Percentiles rank a stretch among this genome's conserved stretches.
These are phyloP conservation scores for Annulohypoxylon moriforme DNA, from an alignment of 495 filamentous ascomycete species.

Conservation along the genomic window DNA sequence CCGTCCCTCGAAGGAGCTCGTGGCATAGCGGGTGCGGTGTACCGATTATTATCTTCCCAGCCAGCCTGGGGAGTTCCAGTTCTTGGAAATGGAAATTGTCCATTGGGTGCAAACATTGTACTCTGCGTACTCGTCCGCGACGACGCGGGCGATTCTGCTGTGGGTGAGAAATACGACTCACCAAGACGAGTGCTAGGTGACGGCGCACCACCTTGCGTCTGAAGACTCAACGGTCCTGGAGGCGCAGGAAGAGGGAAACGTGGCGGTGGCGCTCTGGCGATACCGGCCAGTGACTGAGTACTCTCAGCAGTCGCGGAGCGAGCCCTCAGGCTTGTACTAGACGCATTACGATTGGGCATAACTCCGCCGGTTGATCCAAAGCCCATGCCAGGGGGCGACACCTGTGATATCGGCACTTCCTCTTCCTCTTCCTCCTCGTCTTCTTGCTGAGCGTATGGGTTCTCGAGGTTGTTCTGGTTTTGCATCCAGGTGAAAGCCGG, in stretches of 20 bases:
- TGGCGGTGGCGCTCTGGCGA: slow-evolving; percentile 68
- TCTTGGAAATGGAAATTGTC: slow-evolving; percentile 79
- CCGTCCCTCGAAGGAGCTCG: slow-evolving; percentile 84
- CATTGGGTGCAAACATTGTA: slow-evolving; percentile 69
- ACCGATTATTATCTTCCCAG: slow-evolving; percentile 73
- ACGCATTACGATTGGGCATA: slow-evolving; percentile 77
- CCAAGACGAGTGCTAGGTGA: slow-evolving; percentile 63
- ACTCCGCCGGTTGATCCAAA: slow-evolving; percentile 47
- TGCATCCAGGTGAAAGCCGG: slow-evolving; percentile 84
- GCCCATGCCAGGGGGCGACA: slow-evolving; percentile 52
- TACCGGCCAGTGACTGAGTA: slow-evolving; percentile 58
- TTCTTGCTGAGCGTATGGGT: slow-evolving; percentile 82
- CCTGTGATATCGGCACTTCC: slow-evolving; percentile 48
- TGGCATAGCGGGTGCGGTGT: slow-evolving; percentile 87
- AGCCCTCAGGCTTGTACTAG: slow-evolving; percentile 81
- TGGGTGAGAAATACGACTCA: slow-evolving; percentile 93
- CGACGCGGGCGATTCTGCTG: slow-evolving; percentile 83
- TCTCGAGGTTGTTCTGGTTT: slow-evolving; percentile 70
- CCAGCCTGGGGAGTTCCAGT: slow-evolving; percentile 71
- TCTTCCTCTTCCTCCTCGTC: slow-evolving; percentile 81
- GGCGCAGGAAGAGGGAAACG: slow-evolving; percentile 74
- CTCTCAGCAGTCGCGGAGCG: slow-evolving; percentile 84
- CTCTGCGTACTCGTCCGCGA: slow-evolving; percentile 76
- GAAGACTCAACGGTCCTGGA: slow-evolving; percentile 71
- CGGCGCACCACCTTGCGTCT: slow-evolving; percentile 70